phyloP scores from a whole-genome alignment of 140 eudicot genomes.

The Oenanthe javanica region DNA sequence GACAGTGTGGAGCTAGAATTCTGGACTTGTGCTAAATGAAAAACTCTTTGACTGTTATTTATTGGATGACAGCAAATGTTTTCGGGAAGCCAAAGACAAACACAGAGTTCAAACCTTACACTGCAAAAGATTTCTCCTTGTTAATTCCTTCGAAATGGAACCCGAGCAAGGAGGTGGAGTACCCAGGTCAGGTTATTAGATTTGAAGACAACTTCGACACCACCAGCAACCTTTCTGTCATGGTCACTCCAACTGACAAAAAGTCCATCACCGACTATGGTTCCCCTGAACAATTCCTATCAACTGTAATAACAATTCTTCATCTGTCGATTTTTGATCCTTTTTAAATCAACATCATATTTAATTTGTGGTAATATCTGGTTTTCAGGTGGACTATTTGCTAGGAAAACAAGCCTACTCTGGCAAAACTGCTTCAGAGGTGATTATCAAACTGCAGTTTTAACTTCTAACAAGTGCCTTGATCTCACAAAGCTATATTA shows the following conservation, averaged over 20 bases:
- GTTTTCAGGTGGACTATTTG: slow-evolving; percentile 81
- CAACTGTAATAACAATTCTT: slow-evolving; percentile 31
- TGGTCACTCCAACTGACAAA: slow-evolving; percentile 74
- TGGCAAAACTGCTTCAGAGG: slow-evolving; percentile 96
- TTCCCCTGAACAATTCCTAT: slow-evolving; percentile 81
- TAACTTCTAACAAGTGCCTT: not conserved
- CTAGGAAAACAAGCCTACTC: slow-evolving; percentile 90
- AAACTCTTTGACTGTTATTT: not conserved
- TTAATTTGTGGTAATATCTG: not conserved
- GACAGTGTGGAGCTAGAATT: not conserved
- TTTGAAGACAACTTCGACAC: slow-evolving; percentile 94
- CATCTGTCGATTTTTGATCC: not conserved
- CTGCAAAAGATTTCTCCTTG: slow-evolving; percentile 72
- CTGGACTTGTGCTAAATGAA: not conserved
- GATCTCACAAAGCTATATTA: not conserved
- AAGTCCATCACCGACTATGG: slow-evolving; percentile 88
- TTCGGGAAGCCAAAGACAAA: slow-evolving; percentile 80
- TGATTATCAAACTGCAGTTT: slow-evolving; percentile 21
- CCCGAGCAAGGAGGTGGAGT: slow-evolving; percentile 94
- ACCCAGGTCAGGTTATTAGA: slow-evolving; percentile 52
- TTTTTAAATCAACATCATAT: not conserved
- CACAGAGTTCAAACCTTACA: slow-evolving; percentile 58
- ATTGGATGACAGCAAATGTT: slow-evolving; percentile 58
- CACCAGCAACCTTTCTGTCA: slow-evolving; percentile 69
- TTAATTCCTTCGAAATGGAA: slow-evolving; percentile 84